These are phyloP conservation scores for Helminthosporium solani DNA, from an alignment of 2,329 filamentous ascomycete genomes.

Conservation along the genomic window DNA sequence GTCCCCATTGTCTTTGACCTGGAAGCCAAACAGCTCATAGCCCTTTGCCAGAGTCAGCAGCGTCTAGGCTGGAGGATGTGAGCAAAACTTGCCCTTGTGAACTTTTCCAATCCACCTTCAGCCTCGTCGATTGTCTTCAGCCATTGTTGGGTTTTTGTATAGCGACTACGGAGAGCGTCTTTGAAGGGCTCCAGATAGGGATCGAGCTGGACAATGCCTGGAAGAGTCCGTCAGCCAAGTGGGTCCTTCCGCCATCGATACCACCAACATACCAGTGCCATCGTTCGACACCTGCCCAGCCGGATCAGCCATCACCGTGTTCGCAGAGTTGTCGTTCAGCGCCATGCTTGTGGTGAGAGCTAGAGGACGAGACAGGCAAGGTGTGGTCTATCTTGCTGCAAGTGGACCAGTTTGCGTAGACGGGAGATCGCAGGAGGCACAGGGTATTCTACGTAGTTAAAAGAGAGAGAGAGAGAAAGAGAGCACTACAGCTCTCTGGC, in stretches of 20 bases:
- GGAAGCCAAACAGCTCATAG: constrained; percentile 82
- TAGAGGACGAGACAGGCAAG: background rate
- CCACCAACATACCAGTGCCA: constrained; percentile 62
- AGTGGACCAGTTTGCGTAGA: background rate
- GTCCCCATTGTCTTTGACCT: constrained; percentile 76
- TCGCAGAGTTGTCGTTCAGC: constrained; percentile 48
- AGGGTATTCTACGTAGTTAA: constrained; percentile 1
- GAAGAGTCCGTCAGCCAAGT: constrained; percentile 24
- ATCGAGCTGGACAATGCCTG: constrained; percentile 84
- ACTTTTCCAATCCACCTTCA: constrained; percentile 89
- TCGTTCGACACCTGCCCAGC: constrained; percentile 61
- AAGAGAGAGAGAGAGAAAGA: too few relatives aligned
- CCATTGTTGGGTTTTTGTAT: constrained; percentile 79
- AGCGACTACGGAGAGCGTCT: constrained; percentile 73
- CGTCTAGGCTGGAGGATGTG: background rate
- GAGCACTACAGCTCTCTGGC: constrained; percentile 5
- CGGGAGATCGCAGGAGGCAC: constrained; percentile 1
- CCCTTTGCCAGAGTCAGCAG: constrained; percentile 58
- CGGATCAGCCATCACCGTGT: constrained; percentile 48
- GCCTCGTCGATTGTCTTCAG: constrained; percentile 77
- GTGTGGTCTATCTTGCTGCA: background rate
- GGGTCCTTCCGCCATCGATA: background rate
- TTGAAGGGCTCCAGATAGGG: constrained; percentile 87
- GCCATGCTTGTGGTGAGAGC: constrained; percentile 28
- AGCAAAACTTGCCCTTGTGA: constrained; percentile 70